A percentile compares a stretch with the other conserved stretches of the same genome.
These are phyloP conservation scores for Wickerhamomyces sp. DNA, from an alignment of 1,139 yeast species.

Conservation along the genomic window DNA sequence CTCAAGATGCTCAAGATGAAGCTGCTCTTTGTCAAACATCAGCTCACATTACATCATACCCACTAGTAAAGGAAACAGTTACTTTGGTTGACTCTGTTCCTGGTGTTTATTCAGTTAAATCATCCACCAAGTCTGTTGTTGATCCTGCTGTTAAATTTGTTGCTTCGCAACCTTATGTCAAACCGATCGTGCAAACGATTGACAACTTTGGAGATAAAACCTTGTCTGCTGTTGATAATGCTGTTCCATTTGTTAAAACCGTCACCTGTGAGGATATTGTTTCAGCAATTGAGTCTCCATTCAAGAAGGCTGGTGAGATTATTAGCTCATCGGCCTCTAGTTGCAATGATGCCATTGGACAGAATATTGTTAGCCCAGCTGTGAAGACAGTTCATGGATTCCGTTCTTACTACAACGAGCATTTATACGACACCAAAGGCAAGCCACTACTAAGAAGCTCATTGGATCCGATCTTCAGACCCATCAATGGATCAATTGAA, in stretches of 20 bases:
- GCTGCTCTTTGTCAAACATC: neutral
- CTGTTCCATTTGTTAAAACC: conserved; percentile 30
- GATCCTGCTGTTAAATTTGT: conserved; percentile 27
- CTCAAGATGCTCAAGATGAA: neutral
- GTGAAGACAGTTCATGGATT: conserved; percentile 35
- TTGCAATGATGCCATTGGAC: conserved; percentile 22
- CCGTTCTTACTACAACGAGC: conserved; percentile 37
- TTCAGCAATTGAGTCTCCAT: conserved; percentile 27
- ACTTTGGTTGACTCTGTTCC: conserved; percentile 32
- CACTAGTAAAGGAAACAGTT: conserved; percentile 39
- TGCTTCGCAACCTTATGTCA: conserved; percentile 27
- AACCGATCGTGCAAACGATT: conserved; percentile 32
- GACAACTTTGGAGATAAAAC: conserved; percentile 30
- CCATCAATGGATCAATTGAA: conserved; percentile 53
- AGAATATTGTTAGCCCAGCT: conserved; percentile 40
- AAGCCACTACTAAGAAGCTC: conserved; percentile 57
- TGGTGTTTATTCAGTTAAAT: conserved; percentile 36
- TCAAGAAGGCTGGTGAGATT: conserved; percentile 21
- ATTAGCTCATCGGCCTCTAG: conserved; percentile 27
- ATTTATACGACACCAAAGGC: conserved; percentile 51
- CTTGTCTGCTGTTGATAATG: conserved; percentile 28
- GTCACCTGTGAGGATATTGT: conserved; percentile 28
- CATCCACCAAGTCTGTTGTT: conserved; percentile 37
- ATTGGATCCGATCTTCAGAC: conserved; percentile 59
- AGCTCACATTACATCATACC: conserved; percentile 31